A percentile compares a stretch with the other conserved stretches of the same genome.
phyloP scores from a whole-genome alignment of 2,329 filamentous ascomycete species.

The Botrytis sinoallii region DNA sequence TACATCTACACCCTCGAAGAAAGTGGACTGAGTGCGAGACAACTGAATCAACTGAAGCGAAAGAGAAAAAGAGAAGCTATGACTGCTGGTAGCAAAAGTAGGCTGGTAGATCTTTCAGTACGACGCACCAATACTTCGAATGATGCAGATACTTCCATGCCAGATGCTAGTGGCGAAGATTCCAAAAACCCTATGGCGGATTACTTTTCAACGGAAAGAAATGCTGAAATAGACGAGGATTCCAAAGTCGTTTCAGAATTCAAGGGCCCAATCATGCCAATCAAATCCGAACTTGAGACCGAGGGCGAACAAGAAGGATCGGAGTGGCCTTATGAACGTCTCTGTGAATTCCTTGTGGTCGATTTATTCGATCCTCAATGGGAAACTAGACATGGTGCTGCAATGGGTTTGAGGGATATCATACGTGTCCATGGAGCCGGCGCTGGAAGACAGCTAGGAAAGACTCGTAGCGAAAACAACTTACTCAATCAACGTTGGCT shows the following conservation, averaged over 20 bases:
- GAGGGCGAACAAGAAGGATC: constrained; percentile 73
- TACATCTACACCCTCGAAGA: constrained; percentile 48
- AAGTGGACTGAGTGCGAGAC: constrained; percentile 78
- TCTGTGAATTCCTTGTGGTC: constrained; percentile 90
- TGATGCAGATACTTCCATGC: constrained; percentile 44
- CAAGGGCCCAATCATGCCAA: constrained; percentile 76
- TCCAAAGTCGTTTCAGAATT: constrained; percentile 92
- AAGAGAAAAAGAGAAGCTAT: constrained; percentile 90
- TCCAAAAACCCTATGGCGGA: constrained; percentile 64
- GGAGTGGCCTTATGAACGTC: constrained; percentile 91
- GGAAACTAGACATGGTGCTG: constrained; percentile 94
- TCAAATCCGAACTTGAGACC: constrained; percentile 81
- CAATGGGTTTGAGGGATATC: constrained; percentile 90
- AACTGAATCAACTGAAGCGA: constrained; percentile 90
- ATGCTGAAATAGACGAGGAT: constrained; percentile 77
- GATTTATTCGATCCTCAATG: constrained; percentile 91
- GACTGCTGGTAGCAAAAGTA: constrained; percentile 83
- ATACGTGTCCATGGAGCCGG: constrained; percentile 87
- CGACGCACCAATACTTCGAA: constrained; percentile 41
- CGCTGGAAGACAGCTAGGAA: constrained; percentile 74
- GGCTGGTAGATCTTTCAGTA: constrained; percentile 82
- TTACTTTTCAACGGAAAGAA: constrained; percentile 86
- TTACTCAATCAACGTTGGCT: constrained; percentile 79
- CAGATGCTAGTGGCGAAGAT: constrained; percentile 59
- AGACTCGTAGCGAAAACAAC: constrained; percentile 72